Evolutionary conservation across 2,329 filamentous ascomycete species (phyloP), one percentile per base, ranked within the genome.

Genomic region (Trichoderma hamatum): DNA sequence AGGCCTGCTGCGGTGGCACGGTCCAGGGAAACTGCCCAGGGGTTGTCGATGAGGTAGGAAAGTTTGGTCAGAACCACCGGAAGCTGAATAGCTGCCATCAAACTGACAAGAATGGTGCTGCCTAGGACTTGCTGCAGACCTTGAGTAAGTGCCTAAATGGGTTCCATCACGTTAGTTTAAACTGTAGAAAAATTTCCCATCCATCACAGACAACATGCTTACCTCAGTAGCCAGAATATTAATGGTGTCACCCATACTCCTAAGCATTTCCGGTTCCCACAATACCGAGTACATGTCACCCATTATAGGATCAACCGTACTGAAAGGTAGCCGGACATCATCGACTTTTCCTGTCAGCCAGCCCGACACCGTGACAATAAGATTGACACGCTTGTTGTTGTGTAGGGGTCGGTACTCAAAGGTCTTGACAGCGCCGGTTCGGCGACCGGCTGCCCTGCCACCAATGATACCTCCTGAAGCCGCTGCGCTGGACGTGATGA

Each of bases 271-370:
- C 3, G 96, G 96, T 79, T 99, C 96, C 94, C 96, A 99, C 69
- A 96, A 84, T 13, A 99, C 90, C 0, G 95, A 97, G 81, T 99
- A 99, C 19, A 99, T 90, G 77, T 99, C 96, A 14, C 96, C 96
- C 96, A 99, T 99, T 72, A 98, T 88, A 0, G 96, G 93, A 78
- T 99, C 94, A 7, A 99, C 91, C 0, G 96, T 99, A 82, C 94
- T 97, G 80, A 92, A 99, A 9, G 96, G 96, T 75, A 99, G 82
- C 70, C 96, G 92, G 61, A 99, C 94, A 78, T 99, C 96, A 81
- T 99, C 96, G 65, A 97, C 90, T 77, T 97, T 98, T 75, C 96
- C 96, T 51, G 93, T 97, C 92, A 99, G 96, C 96, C 96, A 99
- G 3, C 96, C 96, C 0, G 95, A 94, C 34, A 99, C 89, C 0